phyloP scores from a whole-genome alignment of 2,329 filamentous ascomycete genomes.

The Didymellaceae sp. region DNA sequence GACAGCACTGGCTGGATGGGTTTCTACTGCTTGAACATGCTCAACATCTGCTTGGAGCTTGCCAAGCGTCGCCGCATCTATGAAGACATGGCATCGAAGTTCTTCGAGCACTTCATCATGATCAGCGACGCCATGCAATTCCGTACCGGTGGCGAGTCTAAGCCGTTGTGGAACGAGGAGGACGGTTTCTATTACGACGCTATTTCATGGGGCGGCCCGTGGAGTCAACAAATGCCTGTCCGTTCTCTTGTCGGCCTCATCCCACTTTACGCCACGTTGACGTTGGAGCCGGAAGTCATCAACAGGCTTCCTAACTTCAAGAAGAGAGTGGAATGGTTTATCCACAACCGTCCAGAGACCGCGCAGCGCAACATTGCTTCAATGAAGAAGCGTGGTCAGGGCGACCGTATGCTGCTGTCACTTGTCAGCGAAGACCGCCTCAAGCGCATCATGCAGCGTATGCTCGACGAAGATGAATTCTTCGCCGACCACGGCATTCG shows the following conservation, averaged over 20 bases:
- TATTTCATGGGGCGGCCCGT: slow-evolving; percentile 93
- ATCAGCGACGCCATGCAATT: slow-evolving; percentile 95
- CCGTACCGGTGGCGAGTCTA: slow-evolving; percentile 71
- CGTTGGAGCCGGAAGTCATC: slow-evolving; percentile 90
- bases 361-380: slow-evolving; percentile 94
- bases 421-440: slow-evolving; percentile 94
- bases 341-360: slow-evolving; percentile 83
- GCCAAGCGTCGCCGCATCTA: slow-evolving; percentile 95
- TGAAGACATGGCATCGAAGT: slow-evolving; percentile 96
- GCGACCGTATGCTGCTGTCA: slow-evolving; percentile 83
- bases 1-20: slow-evolving; percentile 99
- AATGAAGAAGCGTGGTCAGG: slow-evolving; percentile 88
- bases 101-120: slow-evolving; percentile 98
- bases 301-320: slow-evolving; percentile 93
- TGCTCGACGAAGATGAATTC: slow-evolving; percentile 95
- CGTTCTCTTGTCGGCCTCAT: slow-evolving; percentile 92
- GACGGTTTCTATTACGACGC: slow-evolving; percentile 99
- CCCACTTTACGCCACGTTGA: slow-evolving; percentile 89
- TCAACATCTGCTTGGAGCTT: slow-evolving; percentile 94
- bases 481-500: slow-evolving; percentile 88
- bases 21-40: slow-evolving; percentile 94
- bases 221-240: slow-evolving; percentile 90
- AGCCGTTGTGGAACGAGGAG: slow-evolving; percentile 93
- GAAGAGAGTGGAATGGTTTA: slow-evolving; percentile 91
- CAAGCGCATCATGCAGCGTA: slow-evolving; percentile 84